Base-by-base conservation (phyloP, 2,329 filamentous ascomycete species). In the Colletotrichum tropicale region DNA sequence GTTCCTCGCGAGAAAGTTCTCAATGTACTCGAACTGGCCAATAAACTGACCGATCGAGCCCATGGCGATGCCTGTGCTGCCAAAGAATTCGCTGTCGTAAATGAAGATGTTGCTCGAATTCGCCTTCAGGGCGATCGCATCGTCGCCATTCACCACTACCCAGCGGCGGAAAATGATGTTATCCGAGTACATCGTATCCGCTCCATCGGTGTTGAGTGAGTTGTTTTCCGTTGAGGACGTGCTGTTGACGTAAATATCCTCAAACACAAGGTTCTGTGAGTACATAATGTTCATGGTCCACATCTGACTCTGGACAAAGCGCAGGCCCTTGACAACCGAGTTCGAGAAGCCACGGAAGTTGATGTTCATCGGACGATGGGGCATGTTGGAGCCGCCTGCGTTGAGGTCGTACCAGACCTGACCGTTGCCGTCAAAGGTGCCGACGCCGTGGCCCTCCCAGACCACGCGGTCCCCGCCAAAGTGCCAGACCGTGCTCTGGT, bases 271-370 rank as follows among this genome's bases (percentile, higher is more conserved):
- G 65, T 88, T 81, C 8, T 86, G 76, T 5, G 87, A 88, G 79
- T 88, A 82, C 12, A 88, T 88, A 34, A 91, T 85, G 2, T 88
- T 88, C 85, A 91, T 88, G 1, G 88, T 89, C 87, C 91, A 92
- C 90, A 92, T 92, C 82, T 92, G 90, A 75, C 87, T 89, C 75
- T 90, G 87, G 9, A 92, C 81, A 76, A 91, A 91, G 4, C 84
- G 84, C 18, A 92, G 75, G 5, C 88, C 86, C 48, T 84, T 82
- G 15, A 92, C 83, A 5, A 87, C 80, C 1, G 87, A 88, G 78
- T 91, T 87, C 7, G 81, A 87, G 5, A 89, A 84, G 5, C 84
- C 82, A 21, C 83, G 77, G 66, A 82, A 83, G 73, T 84, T 87
- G 78, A 92, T 86, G 21, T 88, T 90, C 77, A 92, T 87, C 10